phyloP scores from a whole-genome alignment of 257 asterid species.

The Solanum corneliomulleri region DNA sequence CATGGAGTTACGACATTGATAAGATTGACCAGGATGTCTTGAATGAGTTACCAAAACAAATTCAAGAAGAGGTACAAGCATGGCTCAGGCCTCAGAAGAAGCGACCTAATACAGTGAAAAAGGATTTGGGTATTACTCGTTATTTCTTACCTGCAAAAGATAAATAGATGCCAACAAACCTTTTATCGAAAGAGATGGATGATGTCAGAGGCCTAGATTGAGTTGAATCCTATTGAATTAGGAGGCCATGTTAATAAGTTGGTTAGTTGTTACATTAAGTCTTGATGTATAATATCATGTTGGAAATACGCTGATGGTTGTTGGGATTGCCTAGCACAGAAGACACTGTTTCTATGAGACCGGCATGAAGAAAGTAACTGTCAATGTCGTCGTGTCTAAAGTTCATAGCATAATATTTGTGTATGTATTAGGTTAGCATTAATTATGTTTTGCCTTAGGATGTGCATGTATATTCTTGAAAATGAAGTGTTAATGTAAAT shows the following conservation, averaged over 20 bases:
- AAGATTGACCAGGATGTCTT: constrained; percentile 64
- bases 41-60: constrained; percentile 62
- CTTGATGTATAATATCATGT: not conserved
- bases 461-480: not conserved
- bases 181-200: not conserved
- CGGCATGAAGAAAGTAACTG: not conserved
- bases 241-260: not conserved
- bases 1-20: constrained; percentile 51
- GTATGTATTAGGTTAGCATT: not conserved
- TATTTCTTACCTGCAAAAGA: constrained; percentile 47
- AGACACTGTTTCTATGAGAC: not conserved
- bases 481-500: not conserved
- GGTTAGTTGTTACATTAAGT: not conserved
- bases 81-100: constrained; percentile 69
- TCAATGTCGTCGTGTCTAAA: not conserved
- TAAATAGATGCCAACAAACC: not conserved
- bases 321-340: not conserved
- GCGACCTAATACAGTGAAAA: constrained; percentile 39
- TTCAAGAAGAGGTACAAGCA: constrained; percentile 72
- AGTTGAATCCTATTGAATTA: not conserved
- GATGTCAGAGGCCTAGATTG: not conserved
- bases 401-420: not conserved
- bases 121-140: constrained; percentile 49
- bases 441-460: not conserved
- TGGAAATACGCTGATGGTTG: not conserved